Evolutionary conservation across 148 eudicot genomes (phyloP).

Genomic region (Rhododendron henanense): DNA sequence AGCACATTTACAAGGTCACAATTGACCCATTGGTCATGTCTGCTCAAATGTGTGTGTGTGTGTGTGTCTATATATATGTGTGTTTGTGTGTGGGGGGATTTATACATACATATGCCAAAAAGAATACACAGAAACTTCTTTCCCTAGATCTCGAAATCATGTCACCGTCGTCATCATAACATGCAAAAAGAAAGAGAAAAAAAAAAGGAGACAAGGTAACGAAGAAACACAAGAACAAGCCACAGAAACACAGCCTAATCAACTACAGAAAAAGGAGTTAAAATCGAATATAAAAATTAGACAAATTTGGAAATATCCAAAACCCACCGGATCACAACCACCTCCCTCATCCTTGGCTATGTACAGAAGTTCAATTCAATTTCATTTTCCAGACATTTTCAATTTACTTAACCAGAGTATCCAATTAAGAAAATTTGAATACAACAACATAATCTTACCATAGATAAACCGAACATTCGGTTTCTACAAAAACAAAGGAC

Average conservation of each 20-base stretch:
- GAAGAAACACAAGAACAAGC: neutral
- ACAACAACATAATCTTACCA: neutral
- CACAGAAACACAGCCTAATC: neutral
- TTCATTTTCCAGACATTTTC: neutral
- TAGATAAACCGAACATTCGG: neutral
- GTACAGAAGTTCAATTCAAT: constrained; percentile 9
- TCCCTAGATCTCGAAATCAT: neutral
- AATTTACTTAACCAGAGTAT: neutral
- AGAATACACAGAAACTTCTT: neutral
- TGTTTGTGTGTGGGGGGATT: neutral
- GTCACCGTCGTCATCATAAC: neutral
- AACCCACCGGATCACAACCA: neutral
- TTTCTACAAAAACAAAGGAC: neutral
- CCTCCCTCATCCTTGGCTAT: neutral
- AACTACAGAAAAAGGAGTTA: neutral
- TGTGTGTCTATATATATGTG: neutral
- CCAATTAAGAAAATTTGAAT: neutral
- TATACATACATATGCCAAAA: neutral
- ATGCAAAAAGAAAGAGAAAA: neutral
- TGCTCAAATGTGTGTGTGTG: neutral
- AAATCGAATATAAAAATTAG: neutral
- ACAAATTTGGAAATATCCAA: neutral
- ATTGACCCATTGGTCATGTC: neutral
- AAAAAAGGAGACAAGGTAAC: neutral
- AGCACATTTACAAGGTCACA: neutral